Evolutionary conservation across 1,284 basidiomycete species (phyloP), one percentile per base, ranked within the genome.

Genomic region (Tilletiopsis washingtonensis): DNA sequence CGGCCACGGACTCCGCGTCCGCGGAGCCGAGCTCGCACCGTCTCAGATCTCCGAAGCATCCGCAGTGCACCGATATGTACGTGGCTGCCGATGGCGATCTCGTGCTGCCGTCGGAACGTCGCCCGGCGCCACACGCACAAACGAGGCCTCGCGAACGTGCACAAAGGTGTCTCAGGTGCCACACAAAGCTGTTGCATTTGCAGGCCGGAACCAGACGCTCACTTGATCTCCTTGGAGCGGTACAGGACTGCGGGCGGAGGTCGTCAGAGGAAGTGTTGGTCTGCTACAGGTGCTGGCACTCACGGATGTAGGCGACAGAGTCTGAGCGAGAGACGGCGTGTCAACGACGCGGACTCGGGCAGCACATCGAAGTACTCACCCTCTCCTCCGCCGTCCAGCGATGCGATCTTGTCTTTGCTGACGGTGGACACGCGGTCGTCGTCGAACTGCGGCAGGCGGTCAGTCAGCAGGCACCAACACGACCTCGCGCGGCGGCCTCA

Each of bases 361-460:
- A 12, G 5, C 5, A 43, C 25, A 12, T 17, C 17, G 32, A 34
- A 34, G 32, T 12, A 34, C 32, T 34, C 32, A 34, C 32, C 51
- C 45, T 73, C 69, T 15, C 70, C 70, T 3, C 70, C 70, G 4
- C 70, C 70, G 25, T 70, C 64, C 14, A 73, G 49, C 5, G 54
- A 49, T 23, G 36, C 32, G 48, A 73, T 69, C 56, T 71, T 73
- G 24, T 73, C 70, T 21, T 57, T 38, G 3, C 49, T 32, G 1
- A 73, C 67, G 2, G 62, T 37, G n/a, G 47, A 47, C 6, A 70
- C 70, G 29, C 60, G 65, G 21, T 73, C 70, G 45, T 73, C 70
- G 51, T 73, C 64, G 37, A 73, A 70, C 54, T 64, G 59, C 11
- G 14, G 15, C n/a, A 14, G 26, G 15, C 15, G 1, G 17, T 2